Conservation (phyloP, 371 early-diverging fungal genomes). For the Blakeslea trispora region DNA sequence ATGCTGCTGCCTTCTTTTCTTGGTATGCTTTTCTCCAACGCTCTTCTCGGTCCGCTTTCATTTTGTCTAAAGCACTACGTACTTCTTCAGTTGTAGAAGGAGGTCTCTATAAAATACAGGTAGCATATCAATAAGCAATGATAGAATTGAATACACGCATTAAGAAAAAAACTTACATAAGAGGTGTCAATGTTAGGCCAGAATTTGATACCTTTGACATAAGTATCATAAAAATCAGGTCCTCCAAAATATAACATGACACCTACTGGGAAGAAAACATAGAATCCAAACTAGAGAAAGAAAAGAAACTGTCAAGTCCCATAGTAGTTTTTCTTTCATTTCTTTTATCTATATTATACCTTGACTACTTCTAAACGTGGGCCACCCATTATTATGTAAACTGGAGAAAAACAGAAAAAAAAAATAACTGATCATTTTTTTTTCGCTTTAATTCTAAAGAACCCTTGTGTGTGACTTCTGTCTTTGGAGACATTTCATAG, state of each 20-base stretch:
- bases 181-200: slow-evolving; percentile 54
- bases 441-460: no score
- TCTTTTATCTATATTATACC: slow-evolving; percentile 29
- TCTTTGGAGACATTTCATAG: no score
- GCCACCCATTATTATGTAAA: slow-evolving; percentile 42
- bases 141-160: not conserved
- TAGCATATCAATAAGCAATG: not conserved
- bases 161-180: slow-evolving; percentile 27
- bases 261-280: slow-evolving; percentile 57
- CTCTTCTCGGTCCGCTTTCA: slow-evolving; percentile 50
- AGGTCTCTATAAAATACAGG: slow-evolving; percentile 34
- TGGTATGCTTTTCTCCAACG: slow-evolving; percentile 45
- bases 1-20: slow-evolving; percentile 26
- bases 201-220: slow-evolving; percentile 53
- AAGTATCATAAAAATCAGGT: slow-evolving; percentile 51
- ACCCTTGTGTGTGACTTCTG: no score
- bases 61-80: slow-evolving; percentile 34
- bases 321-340: no score
- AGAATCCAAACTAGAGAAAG: slow-evolving; percentile 49
- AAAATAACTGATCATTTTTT: not conserved
- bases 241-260: slow-evolving; percentile 60
- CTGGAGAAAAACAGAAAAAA: slow-evolving; percentile 1
- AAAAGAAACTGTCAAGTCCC: no score
- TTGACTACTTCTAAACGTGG: slow-evolving; percentile 54
- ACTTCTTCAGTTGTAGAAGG: slow-evolving; percentile 52